These are phyloP conservation scores for Trifolium pratense DNA, from an alignment of 306 rosid species.

Conservation along the genomic window DNA sequence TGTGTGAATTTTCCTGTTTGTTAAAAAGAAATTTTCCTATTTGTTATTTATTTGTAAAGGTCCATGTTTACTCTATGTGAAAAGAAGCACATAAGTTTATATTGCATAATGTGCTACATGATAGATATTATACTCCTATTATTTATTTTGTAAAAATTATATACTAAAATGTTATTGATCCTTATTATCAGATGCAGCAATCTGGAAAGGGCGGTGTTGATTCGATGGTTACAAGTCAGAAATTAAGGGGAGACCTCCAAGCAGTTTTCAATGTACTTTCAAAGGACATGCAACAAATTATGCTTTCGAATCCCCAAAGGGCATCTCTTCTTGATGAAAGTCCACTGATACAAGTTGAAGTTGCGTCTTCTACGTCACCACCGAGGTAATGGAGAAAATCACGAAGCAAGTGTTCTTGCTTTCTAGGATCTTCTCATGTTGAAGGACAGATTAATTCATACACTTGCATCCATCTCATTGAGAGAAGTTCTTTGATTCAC, in stretches of 20 bases:
- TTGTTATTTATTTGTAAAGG: too few relatives aligned
- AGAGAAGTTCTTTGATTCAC: constrained; percentile 34
- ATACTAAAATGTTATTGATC: too few relatives aligned
- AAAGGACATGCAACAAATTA: constrained; percentile 42
- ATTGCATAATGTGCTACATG: too few relatives aligned
- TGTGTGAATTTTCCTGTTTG: too few relatives aligned
- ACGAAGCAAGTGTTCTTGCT: neutral
- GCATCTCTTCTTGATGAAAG: constrained; percentile 41
- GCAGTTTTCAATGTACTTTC: constrained; percentile 41
- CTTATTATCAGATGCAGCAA: constrained; percentile 37
- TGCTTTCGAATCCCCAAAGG: constrained; percentile 46
- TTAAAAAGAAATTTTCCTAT: too few relatives aligned
- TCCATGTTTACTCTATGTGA: too few relatives aligned
- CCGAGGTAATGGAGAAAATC: constrained; percentile 20
- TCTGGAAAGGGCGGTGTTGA: constrained; percentile 40
- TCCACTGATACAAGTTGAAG: constrained; percentile 37
- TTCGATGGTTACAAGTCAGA: constrained; percentile 33
- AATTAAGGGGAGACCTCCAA: constrained; percentile 40
- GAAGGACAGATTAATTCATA: constrained; percentile 4
- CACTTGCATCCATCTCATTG: constrained; percentile 12
- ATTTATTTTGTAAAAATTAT: too few relatives aligned
- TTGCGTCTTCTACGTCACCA: constrained; percentile 37
- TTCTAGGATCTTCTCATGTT: constrained; percentile 5
- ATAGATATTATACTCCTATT: neutral
- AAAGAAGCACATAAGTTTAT: too few relatives aligned